phyloP scores from a whole-genome alignment of 768 basidiomycete genomes.

The Boletus rubroflammeus region DNA sequence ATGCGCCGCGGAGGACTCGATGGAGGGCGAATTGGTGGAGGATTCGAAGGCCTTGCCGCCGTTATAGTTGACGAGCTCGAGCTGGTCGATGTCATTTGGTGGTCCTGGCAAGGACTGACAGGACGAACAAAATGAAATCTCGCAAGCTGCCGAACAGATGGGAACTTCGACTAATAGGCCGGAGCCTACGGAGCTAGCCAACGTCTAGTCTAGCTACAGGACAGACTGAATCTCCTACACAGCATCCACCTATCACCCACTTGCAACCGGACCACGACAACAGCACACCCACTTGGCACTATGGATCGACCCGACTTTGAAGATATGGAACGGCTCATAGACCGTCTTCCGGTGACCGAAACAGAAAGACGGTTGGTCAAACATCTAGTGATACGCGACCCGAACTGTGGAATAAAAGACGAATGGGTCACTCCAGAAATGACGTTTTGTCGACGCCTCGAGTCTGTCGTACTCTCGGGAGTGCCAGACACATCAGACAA shows the following conservation, averaged over 20 bases:
- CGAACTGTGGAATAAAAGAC: conserved; percentile 45
- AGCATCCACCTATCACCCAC: not conserved
- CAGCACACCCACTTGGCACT: not conserved
- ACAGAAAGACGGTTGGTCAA: conserved; percentile 58
- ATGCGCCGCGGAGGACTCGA: conserved; percentile 57
- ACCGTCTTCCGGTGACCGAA: conserved; percentile 56
- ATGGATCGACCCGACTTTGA: conserved; percentile 33
- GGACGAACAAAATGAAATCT: not conserved
- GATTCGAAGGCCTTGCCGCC: conserved; percentile 31
- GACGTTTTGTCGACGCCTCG: conserved; percentile 57
- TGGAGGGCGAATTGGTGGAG: conserved; percentile 34
- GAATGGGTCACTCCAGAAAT: conserved; percentile 58
- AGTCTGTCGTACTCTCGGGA: conserved; percentile 67
- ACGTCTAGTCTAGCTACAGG: not conserved
- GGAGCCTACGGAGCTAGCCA: too few species aligned
- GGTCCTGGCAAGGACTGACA: not conserved
- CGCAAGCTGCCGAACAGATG: conserved; percentile 24
- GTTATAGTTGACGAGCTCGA: conserved; percentile 52
- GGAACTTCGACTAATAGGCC: not conserved
- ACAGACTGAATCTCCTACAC: not conserved
- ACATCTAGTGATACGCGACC: conserved; percentile 53
- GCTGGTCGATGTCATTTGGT: conserved; percentile 36
- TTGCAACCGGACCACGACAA: not conserved
- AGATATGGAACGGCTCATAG: conserved; percentile 56
- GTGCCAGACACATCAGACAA: conserved; percentile 64